Conservation (phyloP, 1,284 basidiomycete genomes). For the Cutaneotrichosporon sp. region DNA sequence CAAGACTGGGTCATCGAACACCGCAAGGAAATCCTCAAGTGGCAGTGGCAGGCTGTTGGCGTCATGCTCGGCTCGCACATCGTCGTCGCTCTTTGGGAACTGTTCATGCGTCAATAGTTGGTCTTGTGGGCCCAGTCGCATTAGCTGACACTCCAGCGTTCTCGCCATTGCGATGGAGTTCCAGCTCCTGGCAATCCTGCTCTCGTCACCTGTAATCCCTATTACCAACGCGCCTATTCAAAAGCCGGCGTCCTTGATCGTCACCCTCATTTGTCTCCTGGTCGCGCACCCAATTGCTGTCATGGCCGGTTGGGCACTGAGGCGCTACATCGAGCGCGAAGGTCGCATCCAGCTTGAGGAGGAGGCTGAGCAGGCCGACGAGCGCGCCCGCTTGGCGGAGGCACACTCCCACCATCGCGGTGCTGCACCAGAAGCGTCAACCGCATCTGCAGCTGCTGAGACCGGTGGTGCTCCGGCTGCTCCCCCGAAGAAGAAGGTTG, state of each 20-base stretch:
- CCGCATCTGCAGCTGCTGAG: neutral
- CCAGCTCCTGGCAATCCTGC: conserved; percentile 43
- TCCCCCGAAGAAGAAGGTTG: neutral
- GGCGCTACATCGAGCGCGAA: conserved; percentile 31
- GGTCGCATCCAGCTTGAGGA: conserved; percentile 46
- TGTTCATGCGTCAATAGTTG: conserved; percentile 33
- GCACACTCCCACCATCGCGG: neutral
- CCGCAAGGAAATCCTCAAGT: conserved; percentile 25
- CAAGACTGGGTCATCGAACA: conserved; percentile 47
- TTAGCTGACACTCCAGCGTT: conserved; percentile 20
- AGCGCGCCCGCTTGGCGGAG: neutral
- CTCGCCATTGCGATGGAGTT: conserved; percentile 41
- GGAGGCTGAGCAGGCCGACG: conserved; percentile 43
- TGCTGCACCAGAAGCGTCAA: too few relatives aligned
- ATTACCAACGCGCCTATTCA: too few relatives aligned
- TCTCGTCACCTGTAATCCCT: too few relatives aligned
- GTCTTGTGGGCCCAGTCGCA: conserved; percentile 11
- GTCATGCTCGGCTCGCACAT: conserved; percentile 37
- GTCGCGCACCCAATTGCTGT: conserved; percentile 45
- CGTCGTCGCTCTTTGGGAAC: conserved; percentile 39
- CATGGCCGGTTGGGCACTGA: conserved; percentile 35
- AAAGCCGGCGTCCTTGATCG: too few relatives aligned
- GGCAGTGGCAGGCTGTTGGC: conserved; percentile 42
- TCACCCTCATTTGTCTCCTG: conserved; percentile 42
- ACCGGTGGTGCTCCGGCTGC: neutral